Conservation (phyloP, 768 basidiomycete genomes). For the Russula emetica region DNA sequence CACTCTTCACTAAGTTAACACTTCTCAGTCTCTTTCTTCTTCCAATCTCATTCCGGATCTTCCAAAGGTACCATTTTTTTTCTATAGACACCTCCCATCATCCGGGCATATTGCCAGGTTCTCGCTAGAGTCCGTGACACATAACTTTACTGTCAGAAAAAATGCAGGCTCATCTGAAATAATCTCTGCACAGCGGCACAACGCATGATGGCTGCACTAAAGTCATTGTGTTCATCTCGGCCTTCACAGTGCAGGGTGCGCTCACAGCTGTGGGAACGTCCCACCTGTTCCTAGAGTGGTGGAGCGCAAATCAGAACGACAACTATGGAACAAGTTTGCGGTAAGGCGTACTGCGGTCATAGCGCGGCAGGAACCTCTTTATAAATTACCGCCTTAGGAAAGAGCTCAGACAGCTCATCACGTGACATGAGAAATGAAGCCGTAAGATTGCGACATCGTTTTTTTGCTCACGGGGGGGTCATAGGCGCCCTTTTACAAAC, state of each 20-base stretch:
- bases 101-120: conserved; percentile 40
- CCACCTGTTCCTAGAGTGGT: conserved; percentile 48
- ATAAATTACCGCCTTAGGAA: neutral
- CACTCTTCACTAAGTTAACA: no score
- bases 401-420: neutral
- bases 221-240: conserved; percentile 45
- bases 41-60: conserved; percentile 52
- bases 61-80: conserved; percentile 40
- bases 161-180: no score
- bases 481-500: neutral
- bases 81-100: conserved; percentile 48
- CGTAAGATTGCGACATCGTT: conserved; percentile 15
- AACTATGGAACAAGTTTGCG: conserved; percentile 28
- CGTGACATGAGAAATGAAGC: neutral
- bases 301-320: conserved; percentile 46
- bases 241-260: neutral
- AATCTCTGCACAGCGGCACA: no score
- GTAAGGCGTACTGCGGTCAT: conserved; percentile 20
- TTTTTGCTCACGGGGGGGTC: conserved; percentile 16
- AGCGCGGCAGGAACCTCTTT: no score
- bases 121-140: conserved; percentile 47
- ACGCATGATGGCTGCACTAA: conserved; percentile 29
- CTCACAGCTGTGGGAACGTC: no score
- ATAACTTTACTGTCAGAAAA: conserved; percentile 32
- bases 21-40: no score